Evolutionary conservation across 768 basidiomycete species (phyloP), one percentile per base, ranked within the genome.

Genomic region (Neoboletus brunneissimus): DNA sequence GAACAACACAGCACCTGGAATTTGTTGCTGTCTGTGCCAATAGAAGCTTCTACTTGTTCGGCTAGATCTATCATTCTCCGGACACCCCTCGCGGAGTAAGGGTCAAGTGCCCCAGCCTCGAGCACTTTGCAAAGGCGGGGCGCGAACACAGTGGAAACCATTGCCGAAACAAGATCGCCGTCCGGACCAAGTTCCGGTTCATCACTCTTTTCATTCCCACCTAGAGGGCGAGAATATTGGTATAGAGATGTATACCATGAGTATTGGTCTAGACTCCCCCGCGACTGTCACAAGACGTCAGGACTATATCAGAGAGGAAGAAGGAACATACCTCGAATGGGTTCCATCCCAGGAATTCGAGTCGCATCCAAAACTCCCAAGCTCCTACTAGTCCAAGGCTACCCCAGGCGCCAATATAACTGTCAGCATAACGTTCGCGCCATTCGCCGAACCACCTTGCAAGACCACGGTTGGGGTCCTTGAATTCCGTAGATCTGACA

Each of bases 291-390:
- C 31, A 37, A 52, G 35, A 32, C 53, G 48, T 65, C 31, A 65
- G 49, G 23, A 41, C 5, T 20, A 22, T 27, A 38, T 32, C 37
- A 34, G 32, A 53, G 37, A 34, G 25, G 20, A 44, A 38, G 25
- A 49, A 37, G 1, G 18, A 38, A 74, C 79, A 59, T 65, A 89
- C 93, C 75, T 89, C 81, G 23, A 95, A 77, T 45, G 89, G 91
- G 68, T 94, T 84, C 95, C 95, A 97, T 4, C 87, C 89, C 12
- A 92, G 73, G 59, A 87, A 79, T 73, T 98, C 94, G 55, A 93
- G 75, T 53, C 93, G 78, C n/a, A 84, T 84, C 91, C 92, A 95
- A 69, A 94, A 96, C 71, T 94, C 94, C 93, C 94, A 96, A 47
- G 91, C 90, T 48, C 86, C 86, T 1, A 95, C 85, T 42, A 94